Base-by-base conservation (phyloP, 495 filamentous ascomycete species). In the Penicillium macrosclerotiorum region DNA sequence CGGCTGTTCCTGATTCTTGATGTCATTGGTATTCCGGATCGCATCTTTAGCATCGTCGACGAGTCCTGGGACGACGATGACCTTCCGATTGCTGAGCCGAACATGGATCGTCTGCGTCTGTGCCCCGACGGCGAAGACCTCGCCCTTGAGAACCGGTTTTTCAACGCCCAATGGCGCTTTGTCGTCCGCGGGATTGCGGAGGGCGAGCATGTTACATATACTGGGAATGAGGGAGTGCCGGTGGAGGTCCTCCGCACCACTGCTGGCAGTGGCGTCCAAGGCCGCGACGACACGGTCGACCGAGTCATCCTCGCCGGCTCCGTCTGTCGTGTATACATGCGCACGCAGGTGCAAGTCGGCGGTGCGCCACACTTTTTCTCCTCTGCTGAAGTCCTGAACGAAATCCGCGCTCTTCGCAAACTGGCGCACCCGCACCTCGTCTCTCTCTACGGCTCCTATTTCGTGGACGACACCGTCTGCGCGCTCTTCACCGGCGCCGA, bases 21-120 rank as follows among this genome's bases (percentile, higher is more conserved):
- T 30, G 85, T 91, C 45, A 73, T 95, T 37, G 88, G 85, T 0
- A 79, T 89, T 9, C 84, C 91, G 0, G 84, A 89, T 47, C 85
- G 85, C 63, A 94, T 96, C 37, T 96, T 96, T 55, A 79, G 82
- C 13, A 71, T 91, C 30, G 82, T 95, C 34, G 89, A 95, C 59
- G 82, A 86, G 45, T 91, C 87, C 4, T 89, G 85, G 74, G 89
- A 94, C 52, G 92, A 97, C 57, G 79, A 85, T 35, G 91, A 97
- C 66, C 75, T 97, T 13, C 92, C 92, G 0, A 72, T 96, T 39
- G 75, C 86, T 0, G 75, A 82, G 33, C 83, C 86, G 51, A 81
- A 84, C 35, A 73, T 95, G 16, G 79, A 79, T 55, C 77, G 77
- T 20, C 75, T 95, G 3, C 69, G 73, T 27, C 74, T 95, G 19